These are phyloP conservation scores for Cantharellus cinnabarinus DNA, from an alignment of 768 basidiomycete genomes.

Conservation along the genomic window DNA sequence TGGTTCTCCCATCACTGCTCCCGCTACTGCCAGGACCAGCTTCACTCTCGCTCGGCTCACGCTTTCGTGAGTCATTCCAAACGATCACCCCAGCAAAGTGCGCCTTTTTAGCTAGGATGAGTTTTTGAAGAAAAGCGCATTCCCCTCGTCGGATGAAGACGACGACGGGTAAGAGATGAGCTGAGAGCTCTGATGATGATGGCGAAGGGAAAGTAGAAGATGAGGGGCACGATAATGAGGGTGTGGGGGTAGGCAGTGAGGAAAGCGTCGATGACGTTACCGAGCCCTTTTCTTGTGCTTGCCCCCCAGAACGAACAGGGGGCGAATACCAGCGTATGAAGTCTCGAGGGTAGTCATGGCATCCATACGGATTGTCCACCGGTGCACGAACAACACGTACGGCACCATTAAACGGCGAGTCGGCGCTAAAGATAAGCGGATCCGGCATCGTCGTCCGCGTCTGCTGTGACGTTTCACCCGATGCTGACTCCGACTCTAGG, in stretches of 20 bases:
- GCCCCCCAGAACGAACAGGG: not conserved
- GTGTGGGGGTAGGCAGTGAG: too few species aligned
- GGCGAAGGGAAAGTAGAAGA: not conserved
- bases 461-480: not conserved
- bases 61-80: conserved; percentile 29
- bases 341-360: conserved; percentile 13
- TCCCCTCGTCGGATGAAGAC: conserved; percentile 49
- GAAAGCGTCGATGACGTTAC: not conserved
- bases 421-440: conserved; percentile 27
- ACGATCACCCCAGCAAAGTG: conserved; percentile 67
- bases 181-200: conserved; percentile 21
- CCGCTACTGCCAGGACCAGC: too few species aligned
- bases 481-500: not conserved
- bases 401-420: conserved; percentile 20
- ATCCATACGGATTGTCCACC: conserved; percentile 36
- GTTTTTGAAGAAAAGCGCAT: conserved; percentile 80
- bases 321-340: not conserved
- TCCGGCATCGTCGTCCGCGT: not conserved
- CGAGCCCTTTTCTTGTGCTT: not conserved
- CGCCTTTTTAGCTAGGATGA: conserved; percentile 41
- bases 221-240: not conserved
- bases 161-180: conserved; percentile 28
- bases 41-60: too few species aligned
- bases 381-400: conserved; percentile 25
- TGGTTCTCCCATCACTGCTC: too few species aligned